phyloP scores from a whole-genome alignment of 768 basidiomycete genomes.

The Coprinopsis cinerea region DNA sequence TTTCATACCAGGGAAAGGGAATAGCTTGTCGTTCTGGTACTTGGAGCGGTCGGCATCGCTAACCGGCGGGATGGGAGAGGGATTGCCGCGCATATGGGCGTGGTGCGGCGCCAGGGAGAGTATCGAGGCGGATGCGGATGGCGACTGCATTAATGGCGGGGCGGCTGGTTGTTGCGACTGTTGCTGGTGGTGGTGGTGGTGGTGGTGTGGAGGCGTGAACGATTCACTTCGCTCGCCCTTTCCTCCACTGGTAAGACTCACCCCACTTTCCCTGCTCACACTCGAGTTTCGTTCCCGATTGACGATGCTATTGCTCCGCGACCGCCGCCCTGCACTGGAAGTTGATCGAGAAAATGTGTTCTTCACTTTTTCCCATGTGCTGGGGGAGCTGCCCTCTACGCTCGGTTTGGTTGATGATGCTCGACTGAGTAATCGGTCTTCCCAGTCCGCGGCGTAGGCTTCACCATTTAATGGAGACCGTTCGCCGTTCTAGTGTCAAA shows the following conservation, averaged over 20 bases:
- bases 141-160: constrained; percentile 47
- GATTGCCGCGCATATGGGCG: constrained; percentile 42
- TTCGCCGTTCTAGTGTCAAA: constrained; percentile 27
- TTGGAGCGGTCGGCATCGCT: constrained; percentile 65
- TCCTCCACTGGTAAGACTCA: constrained; percentile 59
- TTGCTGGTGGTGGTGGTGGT: constrained; percentile 12
- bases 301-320: constrained; percentile 71
- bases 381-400: constrained; percentile 48
- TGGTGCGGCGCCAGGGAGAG: constrained; percentile 56
- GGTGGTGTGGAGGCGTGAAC: background rate
- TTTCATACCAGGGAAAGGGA: constrained; percentile 86
- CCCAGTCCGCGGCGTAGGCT: constrained; percentile 41
- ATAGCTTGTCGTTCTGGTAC: constrained; percentile 76
- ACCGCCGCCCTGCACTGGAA: constrained; percentile 66
- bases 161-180: constrained; percentile 34
- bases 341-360: constrained; percentile 58
- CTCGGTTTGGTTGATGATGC: constrained; percentile 50
- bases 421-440: constrained; percentile 34
- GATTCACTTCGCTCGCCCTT: constrained; percentile 42
- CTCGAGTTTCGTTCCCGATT: constrained; percentile 66
- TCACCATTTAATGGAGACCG: constrained; percentile 50
- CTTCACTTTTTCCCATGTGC: constrained; percentile 71
- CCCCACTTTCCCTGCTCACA: constrained; percentile 71
- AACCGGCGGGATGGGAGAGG: constrained; percentile 75
- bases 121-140: constrained; percentile 68